Base-by-base conservation (phyloP, 1,139 yeast genomes). In the Geotrichum citri-aurantii region DNA sequence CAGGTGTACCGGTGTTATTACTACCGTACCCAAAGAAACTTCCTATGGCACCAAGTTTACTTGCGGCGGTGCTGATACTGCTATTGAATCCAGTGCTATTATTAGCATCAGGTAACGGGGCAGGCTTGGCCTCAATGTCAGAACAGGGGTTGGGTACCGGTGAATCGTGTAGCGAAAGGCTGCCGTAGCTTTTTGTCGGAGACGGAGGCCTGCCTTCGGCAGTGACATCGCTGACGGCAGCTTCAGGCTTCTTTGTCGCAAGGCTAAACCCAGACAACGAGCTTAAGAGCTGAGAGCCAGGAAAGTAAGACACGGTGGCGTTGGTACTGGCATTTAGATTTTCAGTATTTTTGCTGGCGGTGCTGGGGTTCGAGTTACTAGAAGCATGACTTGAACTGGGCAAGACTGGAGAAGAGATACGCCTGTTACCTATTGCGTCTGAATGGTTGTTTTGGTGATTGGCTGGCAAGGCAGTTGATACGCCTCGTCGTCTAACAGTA, bases 1-100 rank as follows among this genome's bases (percentile, higher is more conserved):
- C 42, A 14, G 48, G 7, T 19, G 48, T 23, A 17, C 27, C 12
- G 42, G 21, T 23, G 37, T 37, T 37, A 23, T 23, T 7, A 17
- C 19, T 21, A 26, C 29, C 44, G n/a, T 40, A 48, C 8, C 56
- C 56, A 31, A 52, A 52, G 14, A 57, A 42, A 50, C 53, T 27
- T 7, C 56, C 54, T 56, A 57, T 49, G 33, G 52, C 51, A 40
- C 59, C 50, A 31, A 57, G 52, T 31, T 56, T 24, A 44, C 49
- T 57, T 10, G 14, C 44, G 56, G 51, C n/a, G 44, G 58, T 2
- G n/a, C 8, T 48, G 57, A 46, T 8, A 19, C 48, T 26, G 29
- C 29, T 26, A 26, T 26, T 26, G 14, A 14, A 14, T 31, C n/a
- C 42, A 37, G 17, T 37, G 42, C 42, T 37, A 37, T n/a, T 37